phyloP scores from a whole-genome alignment of 306 rosid species.

The Lathyrus oleraceus region DNA sequence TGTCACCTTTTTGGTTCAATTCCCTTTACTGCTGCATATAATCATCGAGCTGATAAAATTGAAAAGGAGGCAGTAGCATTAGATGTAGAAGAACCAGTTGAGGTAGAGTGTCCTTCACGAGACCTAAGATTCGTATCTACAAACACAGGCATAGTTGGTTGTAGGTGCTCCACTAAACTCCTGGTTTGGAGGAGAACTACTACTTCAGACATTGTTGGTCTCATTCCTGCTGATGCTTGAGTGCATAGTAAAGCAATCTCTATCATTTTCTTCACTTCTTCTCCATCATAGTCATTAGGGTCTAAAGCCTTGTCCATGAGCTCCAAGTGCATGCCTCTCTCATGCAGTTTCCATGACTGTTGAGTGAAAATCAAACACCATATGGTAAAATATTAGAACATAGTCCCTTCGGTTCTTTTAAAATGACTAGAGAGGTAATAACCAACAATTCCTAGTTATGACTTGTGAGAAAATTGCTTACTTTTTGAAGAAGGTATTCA shows the following conservation, averaged over 20 bases:
- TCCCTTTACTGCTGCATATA: not conserved
- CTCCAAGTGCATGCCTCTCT: slow-evolving; percentile 44
- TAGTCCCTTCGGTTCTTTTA: not conserved
- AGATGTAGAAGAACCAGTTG: slow-evolving; percentile 51
- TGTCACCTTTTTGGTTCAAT: not conserved
- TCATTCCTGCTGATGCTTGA: slow-evolving; percentile 54
- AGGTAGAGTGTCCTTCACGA: slow-evolving; percentile 45
- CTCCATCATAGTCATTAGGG: slow-evolving; percentile 47
- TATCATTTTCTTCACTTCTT: slow-evolving; percentile 51
- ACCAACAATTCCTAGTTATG: not conserved
- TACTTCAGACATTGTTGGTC: slow-evolving; percentile 74
- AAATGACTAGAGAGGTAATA: not conserved
- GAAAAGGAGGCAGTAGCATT: slow-evolving; percentile 63
- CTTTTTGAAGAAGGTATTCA: slow-evolving; percentile 60
- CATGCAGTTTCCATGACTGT: slow-evolving; percentile 63
- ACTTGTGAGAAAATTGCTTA: slow-evolving; percentile 35
- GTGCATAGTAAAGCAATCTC: slow-evolving; percentile 64
- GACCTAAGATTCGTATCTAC: slow-evolving; percentile 46
- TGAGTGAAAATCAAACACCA: slow-evolving; percentile 12
- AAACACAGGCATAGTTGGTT: slow-evolving; percentile 60
- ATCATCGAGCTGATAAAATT: slow-evolving; percentile 47
- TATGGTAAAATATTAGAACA: not conserved
- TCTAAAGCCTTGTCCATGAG: slow-evolving; percentile 52
- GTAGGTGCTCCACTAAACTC: slow-evolving; percentile 28
- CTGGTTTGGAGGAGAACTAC: slow-evolving; percentile 55